A percentile compares a stretch with the other conserved stretches of the same genome.
Evolutionary conservation across 2,329 filamentous ascomycete genomes (phyloP).

Genomic region (Clarireedia monteithiana): DNA sequence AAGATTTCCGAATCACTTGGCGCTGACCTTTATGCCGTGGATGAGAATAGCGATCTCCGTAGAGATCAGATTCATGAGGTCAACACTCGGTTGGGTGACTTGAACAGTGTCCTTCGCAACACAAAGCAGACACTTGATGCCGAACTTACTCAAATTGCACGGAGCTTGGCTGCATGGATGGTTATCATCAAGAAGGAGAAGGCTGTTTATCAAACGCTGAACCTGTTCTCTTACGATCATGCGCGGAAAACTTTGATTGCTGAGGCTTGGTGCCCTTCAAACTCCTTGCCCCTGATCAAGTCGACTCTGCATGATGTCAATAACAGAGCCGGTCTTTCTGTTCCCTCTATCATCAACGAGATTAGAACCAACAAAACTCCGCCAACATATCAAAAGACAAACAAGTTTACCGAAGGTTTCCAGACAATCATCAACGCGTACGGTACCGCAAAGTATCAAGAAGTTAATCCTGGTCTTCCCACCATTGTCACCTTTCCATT

Average conservation of each 20-base stretch:
- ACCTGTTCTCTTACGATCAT: constrained; percentile 93
- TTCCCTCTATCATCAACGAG: constrained; percentile 97
- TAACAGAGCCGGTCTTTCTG: constrained; percentile 88
- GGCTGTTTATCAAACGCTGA: constrained; percentile 90
- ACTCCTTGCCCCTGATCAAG: constrained; percentile 81
- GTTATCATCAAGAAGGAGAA: constrained; percentile 97
- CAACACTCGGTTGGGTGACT: constrained; percentile 84
- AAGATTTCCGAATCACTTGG: constrained; percentile 98
- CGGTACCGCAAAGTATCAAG: constrained; percentile 92
- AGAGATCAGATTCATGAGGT: constrained; percentile 96
- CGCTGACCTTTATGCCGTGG: constrained; percentile 91
- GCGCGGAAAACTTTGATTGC: constrained; percentile 94
- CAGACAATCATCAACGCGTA: constrained; percentile 99
- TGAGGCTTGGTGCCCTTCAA: constrained; percentile 94
- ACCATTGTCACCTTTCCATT: constrained; percentile 99
- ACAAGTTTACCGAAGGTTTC: constrained; percentile 97
- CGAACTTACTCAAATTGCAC: constrained; percentile 87
- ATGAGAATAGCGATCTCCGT: constrained; percentile 92
- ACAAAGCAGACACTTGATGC: constrained; percentile 91
- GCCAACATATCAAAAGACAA: constrained; percentile 94
- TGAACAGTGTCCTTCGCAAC: constrained; percentile 87
- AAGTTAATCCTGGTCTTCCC: constrained; percentile 92
- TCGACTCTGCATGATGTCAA: constrained; percentile 94
- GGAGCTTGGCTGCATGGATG: constrained; percentile 93
- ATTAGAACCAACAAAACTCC: constrained; percentile 96